A percentile compares a stretch with the other conserved stretches of the same genome.
Evolutionary conservation across 345 rosid species (phyloP).

Genomic region (Chamaenerion angustifolium): DNA sequence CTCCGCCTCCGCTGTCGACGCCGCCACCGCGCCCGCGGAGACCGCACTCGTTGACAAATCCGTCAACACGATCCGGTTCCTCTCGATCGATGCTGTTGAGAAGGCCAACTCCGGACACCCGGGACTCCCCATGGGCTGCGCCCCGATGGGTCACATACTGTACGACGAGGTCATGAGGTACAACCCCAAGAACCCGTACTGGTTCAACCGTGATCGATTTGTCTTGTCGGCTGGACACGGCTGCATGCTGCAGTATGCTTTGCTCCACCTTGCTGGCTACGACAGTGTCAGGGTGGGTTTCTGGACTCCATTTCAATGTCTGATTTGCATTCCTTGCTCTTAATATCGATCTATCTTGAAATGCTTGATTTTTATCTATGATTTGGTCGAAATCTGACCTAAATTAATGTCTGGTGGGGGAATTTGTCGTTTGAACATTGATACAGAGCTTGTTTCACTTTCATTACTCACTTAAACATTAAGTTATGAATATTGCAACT

Average conservation of each 20-base stretch:
- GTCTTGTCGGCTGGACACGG: slow-evolving; percentile 96
- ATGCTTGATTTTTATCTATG: background rate
- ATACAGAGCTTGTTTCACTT: no score
- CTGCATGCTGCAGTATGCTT: slow-evolving; percentile 86
- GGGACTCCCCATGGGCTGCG: slow-evolving; percentile 99
- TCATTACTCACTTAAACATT: no score
- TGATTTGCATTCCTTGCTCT: background rate
- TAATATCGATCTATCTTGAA: no score
- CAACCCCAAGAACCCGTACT: slow-evolving; percentile 89
- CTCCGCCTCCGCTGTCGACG: slow-evolving; percentile 42
- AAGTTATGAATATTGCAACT: no score
- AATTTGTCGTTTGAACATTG: background rate
- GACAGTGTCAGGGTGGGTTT: slow-evolving; percentile 55
- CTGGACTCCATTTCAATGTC: background rate
- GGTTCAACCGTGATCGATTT: slow-evolving; percentile 97
- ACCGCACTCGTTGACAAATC: slow-evolving; percentile 67
- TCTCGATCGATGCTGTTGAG: slow-evolving; percentile 87
- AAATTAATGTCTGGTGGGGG: background rate
- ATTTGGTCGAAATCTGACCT: slow-evolving; percentile 2
- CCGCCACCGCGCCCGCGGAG: slow-evolving; percentile 34
- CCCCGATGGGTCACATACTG: slow-evolving; percentile 82
- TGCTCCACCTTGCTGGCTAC: slow-evolving; percentile 95
- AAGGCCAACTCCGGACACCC: slow-evolving; percentile 98
- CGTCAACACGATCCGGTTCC: slow-evolving; percentile 68
- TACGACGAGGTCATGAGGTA: slow-evolving; percentile 86